Percentiles rank a stretch among this genome's conserved stretches.
Evolutionary conservation across 345 rosid species (phyloP).

Genomic region (Euphorbia pulcherrima): DNA sequence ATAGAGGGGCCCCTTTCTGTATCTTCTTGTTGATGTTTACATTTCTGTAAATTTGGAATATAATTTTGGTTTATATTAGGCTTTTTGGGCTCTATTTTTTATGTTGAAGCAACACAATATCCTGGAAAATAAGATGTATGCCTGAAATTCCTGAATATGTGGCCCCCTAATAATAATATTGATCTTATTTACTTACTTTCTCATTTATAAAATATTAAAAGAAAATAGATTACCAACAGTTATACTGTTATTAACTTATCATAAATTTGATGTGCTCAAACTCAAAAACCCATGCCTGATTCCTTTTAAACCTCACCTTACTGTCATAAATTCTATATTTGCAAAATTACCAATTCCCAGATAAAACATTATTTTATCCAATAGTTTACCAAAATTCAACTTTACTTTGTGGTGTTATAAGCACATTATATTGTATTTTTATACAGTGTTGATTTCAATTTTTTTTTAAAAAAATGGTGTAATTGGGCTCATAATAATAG

Average conservation of each 20-base stretch:
- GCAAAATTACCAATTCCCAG: background rate
- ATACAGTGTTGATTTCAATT: too few relatives aligned
- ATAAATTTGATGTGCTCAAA: background rate
- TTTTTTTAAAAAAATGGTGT: too few relatives aligned
- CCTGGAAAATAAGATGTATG: background rate
- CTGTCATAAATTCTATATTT: background rate
- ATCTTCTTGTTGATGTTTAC: background rate
- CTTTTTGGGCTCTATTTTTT: background rate
- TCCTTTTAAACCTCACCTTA: background rate
- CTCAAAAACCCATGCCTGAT: slow-evolving; percentile 4
- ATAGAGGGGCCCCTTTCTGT: background rate
- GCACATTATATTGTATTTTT: too few relatives aligned
- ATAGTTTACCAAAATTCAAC: too few relatives aligned
- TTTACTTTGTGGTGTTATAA: too few relatives aligned
- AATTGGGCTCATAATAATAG: too few relatives aligned
- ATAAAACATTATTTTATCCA: too few relatives aligned
- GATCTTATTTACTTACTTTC: background rate
- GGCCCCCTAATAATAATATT: background rate
- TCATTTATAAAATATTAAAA: too few relatives aligned
- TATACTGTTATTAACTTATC: background rate
- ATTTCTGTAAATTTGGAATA: too few relatives aligned
- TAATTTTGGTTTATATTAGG: too few relatives aligned
- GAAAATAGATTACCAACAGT: background rate
- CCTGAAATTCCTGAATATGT: background rate
- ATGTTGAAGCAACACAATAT: background rate